phyloP scores from a whole-genome alignment of 495 filamentous ascomycete genomes.

The Talaromyces stipitatus region DNA sequence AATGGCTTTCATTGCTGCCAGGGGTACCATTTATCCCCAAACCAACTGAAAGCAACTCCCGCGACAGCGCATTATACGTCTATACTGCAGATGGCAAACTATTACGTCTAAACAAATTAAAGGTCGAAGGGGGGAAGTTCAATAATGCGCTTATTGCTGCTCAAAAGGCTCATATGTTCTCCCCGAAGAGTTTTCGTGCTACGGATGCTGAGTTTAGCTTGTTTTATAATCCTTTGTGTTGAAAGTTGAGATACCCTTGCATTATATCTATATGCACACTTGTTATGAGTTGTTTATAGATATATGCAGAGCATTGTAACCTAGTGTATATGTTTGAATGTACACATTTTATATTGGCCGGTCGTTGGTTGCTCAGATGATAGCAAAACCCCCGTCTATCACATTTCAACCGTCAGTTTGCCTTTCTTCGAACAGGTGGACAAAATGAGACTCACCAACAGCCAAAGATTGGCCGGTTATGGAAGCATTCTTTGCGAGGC shows the following conservation, averaged over 20 bases:
- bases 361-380: background rate
- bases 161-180: constrained; percentile 35
- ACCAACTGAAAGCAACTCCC: constrained; percentile 9
- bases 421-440: background rate
- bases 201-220: constrained; percentile 21
- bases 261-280: background rate
- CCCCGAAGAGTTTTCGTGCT: constrained; percentile 21
- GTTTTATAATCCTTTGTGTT: constrained; percentile 17
- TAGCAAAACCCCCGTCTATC: background rate
- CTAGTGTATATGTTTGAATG: background rate
- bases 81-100: constrained; percentile 31
- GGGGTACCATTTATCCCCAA: constrained; percentile 34
- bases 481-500: constrained; percentile 46
- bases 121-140: constrained; percentile 34
- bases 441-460: constrained; percentile 34
- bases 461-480: constrained; percentile 50
- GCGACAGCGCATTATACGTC: constrained; percentile 28
- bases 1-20: constrained; percentile 19
- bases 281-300: too few relatives aligned
- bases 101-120: constrained; percentile 30
- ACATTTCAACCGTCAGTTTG: background rate
- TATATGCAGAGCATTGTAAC: too few relatives aligned
- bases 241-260: background rate
- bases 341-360: background rate
- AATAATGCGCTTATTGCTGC: constrained; percentile 32